Evolutionary conservation across 164 flowering plant species (phyloP), one percentile per base, ranked within the genome.

Genomic region (Hamamelis virginiana): DNA sequence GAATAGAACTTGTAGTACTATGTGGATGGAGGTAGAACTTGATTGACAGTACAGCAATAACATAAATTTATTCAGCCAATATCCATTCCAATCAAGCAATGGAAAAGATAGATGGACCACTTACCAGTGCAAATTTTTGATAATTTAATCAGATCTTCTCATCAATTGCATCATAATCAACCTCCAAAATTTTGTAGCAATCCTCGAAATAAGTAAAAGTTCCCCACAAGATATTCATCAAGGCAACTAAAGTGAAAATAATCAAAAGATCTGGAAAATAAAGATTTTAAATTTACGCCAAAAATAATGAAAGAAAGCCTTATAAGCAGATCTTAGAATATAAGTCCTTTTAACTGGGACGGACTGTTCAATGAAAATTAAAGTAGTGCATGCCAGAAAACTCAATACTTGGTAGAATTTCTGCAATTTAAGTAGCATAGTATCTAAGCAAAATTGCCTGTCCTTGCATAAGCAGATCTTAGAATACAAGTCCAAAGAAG

Each of bases 131-230:
- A 76, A 91, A 91, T 74, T 77, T 89, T 67, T 86, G 78, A 68
- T 90, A 92, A 76, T 79, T 87, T 60, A 88, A 60, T 76, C 80
- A 81, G 77, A 92, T 88, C 55, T 76, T 82, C 77, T 92, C 95
- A 64, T 88, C 93, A 60, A 89, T 80, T 76, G 95, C 95, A 72
- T 92, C 97, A 72, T 88, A 92, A 46, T 90, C 97, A 71, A 90
- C 86, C 77, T 87, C 95, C 78, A 92, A 71, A 25, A 92, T 76
- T 72, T 90, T 88, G 87, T 91, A 91, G 67, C 86, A 89, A 77
- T 89, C 94, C 97, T 91, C 61, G 59, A 66, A 65, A 58, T 46
- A 70, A 64, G 51, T 18, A 56, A 75, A 51, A 67, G 28, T 14
- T 60, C 0, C 23, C 41, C 28, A 51, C 72, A 38, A 75, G 52